Percentiles rank a stretch among this genome's conserved stretches.
phyloP scores from a whole-genome alignment of 768 basidiomycete species.

The Pleurotus eryngii region DNA sequence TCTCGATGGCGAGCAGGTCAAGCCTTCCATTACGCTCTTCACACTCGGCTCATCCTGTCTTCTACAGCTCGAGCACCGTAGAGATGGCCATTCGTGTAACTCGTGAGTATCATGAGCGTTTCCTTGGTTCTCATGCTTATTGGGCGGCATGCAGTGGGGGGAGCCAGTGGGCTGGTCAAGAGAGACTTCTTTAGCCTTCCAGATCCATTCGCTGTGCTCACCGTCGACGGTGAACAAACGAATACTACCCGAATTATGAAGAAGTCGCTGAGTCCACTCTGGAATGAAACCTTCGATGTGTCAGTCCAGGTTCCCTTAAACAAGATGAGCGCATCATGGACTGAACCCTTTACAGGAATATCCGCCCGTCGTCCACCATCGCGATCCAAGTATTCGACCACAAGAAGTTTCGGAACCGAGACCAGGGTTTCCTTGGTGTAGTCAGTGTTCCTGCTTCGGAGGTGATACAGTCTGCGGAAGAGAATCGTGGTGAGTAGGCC shows the following conservation, averaged over 20 bases:
- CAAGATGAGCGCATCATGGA: slow-evolving; percentile 3
- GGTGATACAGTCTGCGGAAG: slow-evolving; percentile 45
- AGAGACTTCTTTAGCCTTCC: slow-evolving; percentile 79
- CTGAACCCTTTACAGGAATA: slow-evolving; percentile 39
- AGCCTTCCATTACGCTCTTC: too few species aligned
- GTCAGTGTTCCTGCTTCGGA: slow-evolving; percentile 54
- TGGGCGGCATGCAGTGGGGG: slow-evolving; percentile 1
- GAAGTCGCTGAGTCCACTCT: slow-evolving; percentile 66
- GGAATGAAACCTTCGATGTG: slow-evolving; percentile 88
- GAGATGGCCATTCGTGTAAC: slow-evolving; percentile 40
- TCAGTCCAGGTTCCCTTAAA: slow-evolving; percentile 33
- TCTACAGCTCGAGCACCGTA: background rate
- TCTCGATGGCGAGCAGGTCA: too few species aligned
- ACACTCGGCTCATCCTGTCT: background rate
- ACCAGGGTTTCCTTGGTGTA: slow-evolving; percentile 73
- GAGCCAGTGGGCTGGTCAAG: slow-evolving; percentile 70
- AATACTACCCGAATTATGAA: slow-evolving; percentile 73
- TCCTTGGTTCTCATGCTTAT: background rate
- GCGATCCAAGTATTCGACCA: slow-evolving; percentile 90
- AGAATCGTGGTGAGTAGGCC: slow-evolving; percentile 38
- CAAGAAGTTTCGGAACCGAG: slow-evolving; percentile 81
- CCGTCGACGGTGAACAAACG: slow-evolving; percentile 82
- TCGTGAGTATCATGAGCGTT: slow-evolving; percentile 29
- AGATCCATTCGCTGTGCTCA: slow-evolving; percentile 86
- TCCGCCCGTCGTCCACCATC: slow-evolving; percentile 73